Evolutionary conservation across 495 filamentous ascomycete species (phyloP).

Genomic region (Rostrohypoxylon terebratum): DNA sequence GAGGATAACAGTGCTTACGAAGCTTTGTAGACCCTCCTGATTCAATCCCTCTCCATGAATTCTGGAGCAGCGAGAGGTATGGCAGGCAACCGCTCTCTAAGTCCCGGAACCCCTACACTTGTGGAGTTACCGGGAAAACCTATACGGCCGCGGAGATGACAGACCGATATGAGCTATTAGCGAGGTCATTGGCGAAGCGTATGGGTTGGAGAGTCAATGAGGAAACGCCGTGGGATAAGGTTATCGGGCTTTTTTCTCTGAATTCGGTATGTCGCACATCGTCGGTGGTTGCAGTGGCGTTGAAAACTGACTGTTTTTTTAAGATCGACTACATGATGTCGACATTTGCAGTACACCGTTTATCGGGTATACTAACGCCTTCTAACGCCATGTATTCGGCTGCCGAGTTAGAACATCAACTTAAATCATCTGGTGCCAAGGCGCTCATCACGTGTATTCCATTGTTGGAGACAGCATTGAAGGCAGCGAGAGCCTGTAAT

Average conservation of each 20-base stretch:
- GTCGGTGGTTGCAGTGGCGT: neutral
- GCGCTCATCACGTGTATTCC: conserved; percentile 83
- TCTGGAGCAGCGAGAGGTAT: conserved; percentile 80
- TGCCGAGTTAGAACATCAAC: conserved; percentile 80
- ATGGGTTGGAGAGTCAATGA: conserved; percentile 79
- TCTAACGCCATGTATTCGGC: conserved; percentile 87
- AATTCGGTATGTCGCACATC: conserved; percentile 72
- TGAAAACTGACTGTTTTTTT: conserved; percentile 29
- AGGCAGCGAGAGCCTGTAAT: conserved; percentile 73
- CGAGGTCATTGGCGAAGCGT: conserved; percentile 76
- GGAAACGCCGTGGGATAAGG: conserved; percentile 89
- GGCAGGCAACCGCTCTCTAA: conserved; percentile 72
- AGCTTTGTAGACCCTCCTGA: conserved; percentile 70
- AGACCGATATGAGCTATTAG: conserved; percentile 75
- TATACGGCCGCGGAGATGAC: conserved; percentile 75
- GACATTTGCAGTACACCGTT: conserved; percentile 78
- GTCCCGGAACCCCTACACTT: conserved; percentile 82
- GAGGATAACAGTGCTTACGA: conserved; percentile 22
- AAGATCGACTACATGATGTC: conserved; percentile 89
- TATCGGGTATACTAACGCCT: conserved; percentile 80
- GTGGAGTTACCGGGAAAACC: conserved; percentile 78
- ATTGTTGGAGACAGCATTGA: conserved; percentile 74
- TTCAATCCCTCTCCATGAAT: conserved; percentile 79
- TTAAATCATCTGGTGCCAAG: conserved; percentile 79
- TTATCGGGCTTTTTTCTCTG: conserved; percentile 77